A percentile compares a stretch with the other conserved stretches of the same genome.
Conservation (phyloP, 2,329 filamentous ascomycete genomes). For the Diaporthe sp. region DNA sequence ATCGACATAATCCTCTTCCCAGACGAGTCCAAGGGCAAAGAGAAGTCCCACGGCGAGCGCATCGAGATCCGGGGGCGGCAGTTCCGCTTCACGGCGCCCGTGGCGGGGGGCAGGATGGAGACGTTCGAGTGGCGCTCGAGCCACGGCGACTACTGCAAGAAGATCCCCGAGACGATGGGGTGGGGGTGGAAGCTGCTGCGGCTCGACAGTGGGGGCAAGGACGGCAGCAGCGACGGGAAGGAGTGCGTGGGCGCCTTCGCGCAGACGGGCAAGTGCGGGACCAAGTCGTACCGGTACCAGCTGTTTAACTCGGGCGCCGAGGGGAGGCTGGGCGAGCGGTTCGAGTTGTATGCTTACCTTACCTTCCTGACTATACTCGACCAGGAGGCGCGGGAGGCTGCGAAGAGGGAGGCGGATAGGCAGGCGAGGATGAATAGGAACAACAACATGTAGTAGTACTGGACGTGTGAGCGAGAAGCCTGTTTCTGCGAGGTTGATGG, state of each 20-base stretch:
- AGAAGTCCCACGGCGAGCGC: background rate
- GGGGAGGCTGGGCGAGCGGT: constrained; percentile 2
- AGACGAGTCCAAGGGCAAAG: background rate
- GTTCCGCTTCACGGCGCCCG: constrained; percentile 7
- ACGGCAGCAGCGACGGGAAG: constrained; percentile 19
- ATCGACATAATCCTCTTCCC: constrained; percentile 22
- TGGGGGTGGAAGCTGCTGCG: constrained; percentile 20
- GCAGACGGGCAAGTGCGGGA: constrained; percentile 19
- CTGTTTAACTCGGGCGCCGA: constrained; percentile 15
- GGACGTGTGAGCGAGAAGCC: no score
- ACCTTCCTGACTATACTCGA: constrained; percentile 5
- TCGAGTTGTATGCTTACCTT: constrained; percentile 1
- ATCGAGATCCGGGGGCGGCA: constrained; percentile 13
- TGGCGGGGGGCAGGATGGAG: background rate
- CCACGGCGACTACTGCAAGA: constrained; percentile 14
- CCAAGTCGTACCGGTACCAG: constrained; percentile 24
- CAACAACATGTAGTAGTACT: background rate
- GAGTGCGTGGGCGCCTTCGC: constrained; percentile 19
- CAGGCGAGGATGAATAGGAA: constrained; percentile 5
- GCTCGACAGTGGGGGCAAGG: constrained; percentile 16
- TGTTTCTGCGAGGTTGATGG: background rate
- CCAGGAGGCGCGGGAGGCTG: constrained; percentile 20
- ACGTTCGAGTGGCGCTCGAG: constrained; percentile 27
- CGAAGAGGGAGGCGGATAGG: background rate
- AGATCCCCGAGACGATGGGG: constrained; percentile 8